Base-by-base conservation (phyloP, 2,329 filamentous ascomycete species). In the Parasarocladium wereldwijsianum region DNA sequence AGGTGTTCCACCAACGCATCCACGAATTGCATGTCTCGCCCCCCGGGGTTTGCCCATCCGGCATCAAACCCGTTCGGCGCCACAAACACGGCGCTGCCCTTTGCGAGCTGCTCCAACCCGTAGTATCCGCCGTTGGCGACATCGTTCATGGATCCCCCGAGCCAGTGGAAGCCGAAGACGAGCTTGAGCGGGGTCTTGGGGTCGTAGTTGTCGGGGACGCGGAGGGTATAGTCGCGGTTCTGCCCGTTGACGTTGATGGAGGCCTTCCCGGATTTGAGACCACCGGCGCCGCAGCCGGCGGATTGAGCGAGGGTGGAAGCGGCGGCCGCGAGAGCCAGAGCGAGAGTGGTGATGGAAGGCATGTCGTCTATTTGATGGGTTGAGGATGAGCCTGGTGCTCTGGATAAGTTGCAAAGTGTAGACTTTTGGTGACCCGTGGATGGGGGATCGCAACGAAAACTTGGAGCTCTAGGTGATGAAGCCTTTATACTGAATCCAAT, bases 81-180 rank as follows among this genome's bases (percentile, higher is more conserved):
- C 14, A 62, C 45, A 33, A 57, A 56, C 34, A 61, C 54, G 31
- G 55, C 47, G 13, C 38, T 45, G 16, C 52, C 48, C 15, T 42
- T 37, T 7, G 47, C 43, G 3, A 54, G 45, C 2, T 41, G 34
- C 5, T 46, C 48, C 5, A 61, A 43, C 8, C 56, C 55, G 35
- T 60, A 60, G 41, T 50, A 60, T 41, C 49, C 57, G 16, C 52
- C 48, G 12, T 42, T 41, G 26, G 44, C 50, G 20, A 60, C 46
- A 24, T 53, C 42, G 22, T 43, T 34, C 34, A 51, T 51, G 32
- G 35, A 53, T 23, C 55, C 54, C 22, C 48, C 47, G 24, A 54
- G 49, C 40, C 49, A 52, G 39, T 63, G 58, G 19, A 52, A 43
- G 14, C 46, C 49, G 36, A 59, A 58, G 32, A 62, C 49, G 20